These are phyloP conservation scores for Talaromyces piceae DNA, from an alignment of 2,329 filamentous ascomycete species.

Conservation along the genomic window DNA sequence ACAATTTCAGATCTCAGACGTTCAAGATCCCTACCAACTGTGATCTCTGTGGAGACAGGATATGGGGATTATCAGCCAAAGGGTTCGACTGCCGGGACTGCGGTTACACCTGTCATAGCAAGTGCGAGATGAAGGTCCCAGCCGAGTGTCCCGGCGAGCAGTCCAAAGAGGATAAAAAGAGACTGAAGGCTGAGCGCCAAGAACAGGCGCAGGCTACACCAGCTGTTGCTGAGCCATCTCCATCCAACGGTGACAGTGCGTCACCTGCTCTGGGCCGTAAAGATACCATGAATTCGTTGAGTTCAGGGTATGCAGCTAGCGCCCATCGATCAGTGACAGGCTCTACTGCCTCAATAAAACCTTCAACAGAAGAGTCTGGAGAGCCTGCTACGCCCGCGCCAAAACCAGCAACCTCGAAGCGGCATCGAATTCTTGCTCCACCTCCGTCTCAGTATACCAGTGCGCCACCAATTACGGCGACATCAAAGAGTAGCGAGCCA, in stretches of 20 bases:
- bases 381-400: conserved; percentile 31
- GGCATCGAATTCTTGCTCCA: conserved; percentile 74
- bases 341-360: conserved; percentile 42
- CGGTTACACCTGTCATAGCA: conserved; percentile 96
- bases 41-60: conserved; percentile 89
- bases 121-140: conserved; percentile 98
- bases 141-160: conserved; percentile 92
- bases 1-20: conserved; percentile 97
- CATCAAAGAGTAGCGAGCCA: conserved; percentile 45
- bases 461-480: conserved; percentile 47
- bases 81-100: conserved; percentile 94
- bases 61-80: conserved; percentile 95
- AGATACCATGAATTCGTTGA: conserved; percentile 85
- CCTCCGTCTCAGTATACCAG: conserved; percentile 76
- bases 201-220: conserved; percentile 59
- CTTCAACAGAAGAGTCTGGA: conserved; percentile 30
- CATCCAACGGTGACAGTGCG: conserved; percentile 29
- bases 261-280: conserved; percentile 64
- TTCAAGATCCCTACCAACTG: conserved; percentile 99
- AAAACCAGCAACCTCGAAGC: conserved; percentile 34
- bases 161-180: conserved; percentile 91
- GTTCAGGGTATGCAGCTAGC: conserved; percentile 77
- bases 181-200: conserved; percentile 79
- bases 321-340: conserved; percentile 69
- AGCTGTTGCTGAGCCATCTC: conserved; percentile 26